Conservation (phyloP, 768 basidiomycete genomes). For the Glaciozyma martinii region DNA sequence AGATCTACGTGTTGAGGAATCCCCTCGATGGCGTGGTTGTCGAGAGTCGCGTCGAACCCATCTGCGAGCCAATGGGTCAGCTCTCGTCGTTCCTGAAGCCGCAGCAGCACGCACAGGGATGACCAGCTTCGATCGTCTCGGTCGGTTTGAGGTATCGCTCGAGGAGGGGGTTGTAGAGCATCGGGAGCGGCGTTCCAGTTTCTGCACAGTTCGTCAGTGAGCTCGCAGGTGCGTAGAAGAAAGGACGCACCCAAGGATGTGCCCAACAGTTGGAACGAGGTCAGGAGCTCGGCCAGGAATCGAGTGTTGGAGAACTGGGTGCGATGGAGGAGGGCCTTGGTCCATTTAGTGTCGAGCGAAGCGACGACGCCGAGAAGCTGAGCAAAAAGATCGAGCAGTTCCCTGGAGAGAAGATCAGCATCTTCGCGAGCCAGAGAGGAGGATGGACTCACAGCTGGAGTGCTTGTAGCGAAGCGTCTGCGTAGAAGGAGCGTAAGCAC, state of each 20-base stretch:
- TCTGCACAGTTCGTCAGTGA: background rate
- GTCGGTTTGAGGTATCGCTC: conserved; percentile 17
- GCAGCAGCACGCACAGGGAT: background rate
- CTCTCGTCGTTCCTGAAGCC: background rate
- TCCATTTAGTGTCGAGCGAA: conserved; percentile 28
- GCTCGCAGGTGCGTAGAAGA: background rate
- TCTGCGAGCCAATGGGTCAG: background rate
- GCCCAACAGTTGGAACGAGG: conserved; percentile 21
- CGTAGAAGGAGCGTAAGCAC: background rate
- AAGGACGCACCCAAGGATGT: conserved; percentile 16
- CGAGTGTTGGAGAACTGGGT: conserved; percentile 27
- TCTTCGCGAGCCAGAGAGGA: background rate
- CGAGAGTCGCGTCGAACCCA: conserved; percentile 24
- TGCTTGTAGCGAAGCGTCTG: conserved; percentile 17
- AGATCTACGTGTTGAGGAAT: conserved; percentile 28
- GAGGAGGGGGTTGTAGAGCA: conserved; percentile 29
- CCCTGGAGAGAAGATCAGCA: background rate
- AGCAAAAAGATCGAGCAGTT: conserved; percentile 29
- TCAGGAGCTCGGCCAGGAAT: conserved; percentile 27
- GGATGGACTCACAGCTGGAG: conserved; percentile 10
- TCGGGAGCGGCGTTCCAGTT: conserved; percentile 15
- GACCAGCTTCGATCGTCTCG: background rate
- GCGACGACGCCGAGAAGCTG: conserved; percentile 21
- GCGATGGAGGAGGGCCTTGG: conserved; percentile 27
- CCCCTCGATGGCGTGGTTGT: conserved; percentile 18